A percentile compares a stretch with the other conserved stretches of the same genome.
Conservation (phyloP, 352 stramenopile species). For the Phytophthora constricta region DNA sequence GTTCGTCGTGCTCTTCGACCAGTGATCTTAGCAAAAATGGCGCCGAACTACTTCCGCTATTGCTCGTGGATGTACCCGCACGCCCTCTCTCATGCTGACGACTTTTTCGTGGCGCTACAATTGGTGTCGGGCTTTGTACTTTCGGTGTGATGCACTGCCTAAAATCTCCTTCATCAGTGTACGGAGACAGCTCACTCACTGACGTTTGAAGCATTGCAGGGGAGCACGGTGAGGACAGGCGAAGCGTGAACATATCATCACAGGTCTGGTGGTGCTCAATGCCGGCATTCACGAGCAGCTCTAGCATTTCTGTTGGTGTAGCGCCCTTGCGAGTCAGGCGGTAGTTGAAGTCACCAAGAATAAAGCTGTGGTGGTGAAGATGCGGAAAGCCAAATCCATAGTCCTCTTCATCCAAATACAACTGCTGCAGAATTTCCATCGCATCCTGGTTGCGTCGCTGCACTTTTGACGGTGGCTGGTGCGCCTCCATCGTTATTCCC, state of each 20-base stretch:
- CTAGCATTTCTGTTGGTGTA: slow-evolving; percentile 64
- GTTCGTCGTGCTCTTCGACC: slow-evolving; percentile 76
- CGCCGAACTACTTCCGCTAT: slow-evolving; percentile 31
- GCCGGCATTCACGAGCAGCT: slow-evolving; percentile 41
- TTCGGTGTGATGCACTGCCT: slow-evolving; percentile 57
- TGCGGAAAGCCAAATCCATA: slow-evolving; percentile 85
- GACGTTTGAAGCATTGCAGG: slow-evolving; percentile 39
- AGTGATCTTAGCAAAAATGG: slow-evolving; percentile 43
- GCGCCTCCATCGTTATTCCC: slow-evolving; percentile 7
- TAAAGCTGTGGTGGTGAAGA: slow-evolving; percentile 88
- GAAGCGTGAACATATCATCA: slow-evolving; percentile 20
- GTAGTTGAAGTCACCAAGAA: slow-evolving; percentile 93
- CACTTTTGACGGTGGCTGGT: slow-evolving; percentile 69
- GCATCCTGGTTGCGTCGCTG: slow-evolving; percentile 83
- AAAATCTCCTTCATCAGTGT: slow-evolving; percentile 41
- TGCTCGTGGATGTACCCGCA: slow-evolving; percentile 21
- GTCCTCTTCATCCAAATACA: slow-evolving; percentile 84
- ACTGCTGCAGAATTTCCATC: slow-evolving; percentile 81
- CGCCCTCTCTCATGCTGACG: slow-evolving; percentile 11
- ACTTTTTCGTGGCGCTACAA: slow-evolving; percentile 9
- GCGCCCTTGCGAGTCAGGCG: slow-evolving; percentile 65
- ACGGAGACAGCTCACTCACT: slow-evolving; percentile 30
- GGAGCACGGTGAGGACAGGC: slow-evolving; percentile 36
- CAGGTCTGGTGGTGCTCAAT: slow-evolving; percentile 22
- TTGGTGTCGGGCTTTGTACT: slow-evolving; percentile 37